Evolutionary conservation across 805 yeast species (phyloP), one percentile per base, ranked within the genome.

Genomic region (Candida nonsorbophila): DNA sequence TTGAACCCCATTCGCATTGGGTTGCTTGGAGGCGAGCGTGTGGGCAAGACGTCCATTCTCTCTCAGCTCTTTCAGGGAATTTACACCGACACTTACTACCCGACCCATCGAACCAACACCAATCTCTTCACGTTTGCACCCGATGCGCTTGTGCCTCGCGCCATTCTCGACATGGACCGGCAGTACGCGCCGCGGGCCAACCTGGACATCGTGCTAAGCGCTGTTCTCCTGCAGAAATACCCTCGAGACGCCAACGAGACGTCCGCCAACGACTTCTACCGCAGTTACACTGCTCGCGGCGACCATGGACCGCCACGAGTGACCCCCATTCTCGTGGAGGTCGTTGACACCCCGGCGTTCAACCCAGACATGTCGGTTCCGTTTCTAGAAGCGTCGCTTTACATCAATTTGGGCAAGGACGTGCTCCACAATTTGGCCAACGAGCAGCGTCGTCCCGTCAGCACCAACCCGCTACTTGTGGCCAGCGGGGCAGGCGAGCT

Each of bases 401-500:
- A 79, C 47, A 63, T 79, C 22, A 67, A 75, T 37, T 50, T 83
- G 22, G 79, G 77, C 25, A 69, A 67, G 27, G 77, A 75, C 18
- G 67, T 76, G 9, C 53, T 83, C 16, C 66, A 67, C 27, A 80
- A 80, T 28, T 55, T 83, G 28, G 83, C 82, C 4, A 63, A 74
- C 36, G 80, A 72, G 38, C 83, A 83, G 6, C 47, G 82, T 27
- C 58, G 62, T 34, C 77, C 79, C 3, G 82, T 75, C 0, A 66
- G 73, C 8, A 78, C 85, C 5, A 77, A 75, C 29, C 83, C 88
- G 3, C 50, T 83, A 32, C 51, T 83, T 8, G 84, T 79, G 3
- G 90, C 86, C 4, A 77, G 85, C 21, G 92, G 92, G 1, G 84
- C 87, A 4, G 72, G 84, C 24, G 90, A 81, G 36, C 53, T 83